Evolutionary conservation across 345 rosid species (phyloP).

Genomic region (Moricandia moricandioides): DNA sequence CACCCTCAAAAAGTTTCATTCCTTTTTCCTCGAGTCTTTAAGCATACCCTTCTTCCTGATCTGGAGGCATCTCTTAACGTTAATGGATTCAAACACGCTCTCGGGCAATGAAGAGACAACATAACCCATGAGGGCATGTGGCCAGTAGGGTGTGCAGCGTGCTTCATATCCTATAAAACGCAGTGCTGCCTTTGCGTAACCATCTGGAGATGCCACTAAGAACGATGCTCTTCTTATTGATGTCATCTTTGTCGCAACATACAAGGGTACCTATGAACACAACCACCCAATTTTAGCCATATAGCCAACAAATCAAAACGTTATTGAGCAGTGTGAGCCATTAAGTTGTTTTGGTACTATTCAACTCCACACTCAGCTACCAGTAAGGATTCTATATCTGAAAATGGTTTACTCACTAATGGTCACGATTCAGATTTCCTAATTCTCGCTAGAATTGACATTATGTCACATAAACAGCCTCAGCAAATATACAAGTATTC

Average conservation of each 20-base stretch:
- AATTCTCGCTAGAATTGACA: not conserved
- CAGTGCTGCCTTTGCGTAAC: constrained; percentile 63
- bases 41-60: constrained; percentile 62
- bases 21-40: constrained; percentile 67
- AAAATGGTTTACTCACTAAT: not conserved
- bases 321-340: not conserved
- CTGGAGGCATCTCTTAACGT: constrained; percentile 47
- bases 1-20: constrained; percentile 28
- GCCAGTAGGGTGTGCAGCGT: constrained; percentile 81
- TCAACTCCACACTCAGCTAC: constrained; percentile 1
- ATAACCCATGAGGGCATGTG: constrained; percentile 72
- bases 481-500: not conserved
- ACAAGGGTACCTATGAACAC: constrained; percentile 61
- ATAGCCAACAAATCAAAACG: not conserved
- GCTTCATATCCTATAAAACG: constrained; percentile 69
- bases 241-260: constrained; percentile 91
- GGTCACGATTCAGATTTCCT: not conserved
- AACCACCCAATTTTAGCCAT: not conserved
- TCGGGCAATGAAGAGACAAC: constrained; percentile 48
- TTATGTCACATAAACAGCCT: not conserved
- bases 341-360: constrained; percentile 14
- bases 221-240: constrained; percentile 67
- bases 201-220: constrained; percentile 67
- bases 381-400: not conserved
- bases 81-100: constrained; percentile 49